These are phyloP conservation scores for Backusella macrospora DNA, from an alignment of 192 early-diverging fungal species.

Conservation along the genomic window DNA sequence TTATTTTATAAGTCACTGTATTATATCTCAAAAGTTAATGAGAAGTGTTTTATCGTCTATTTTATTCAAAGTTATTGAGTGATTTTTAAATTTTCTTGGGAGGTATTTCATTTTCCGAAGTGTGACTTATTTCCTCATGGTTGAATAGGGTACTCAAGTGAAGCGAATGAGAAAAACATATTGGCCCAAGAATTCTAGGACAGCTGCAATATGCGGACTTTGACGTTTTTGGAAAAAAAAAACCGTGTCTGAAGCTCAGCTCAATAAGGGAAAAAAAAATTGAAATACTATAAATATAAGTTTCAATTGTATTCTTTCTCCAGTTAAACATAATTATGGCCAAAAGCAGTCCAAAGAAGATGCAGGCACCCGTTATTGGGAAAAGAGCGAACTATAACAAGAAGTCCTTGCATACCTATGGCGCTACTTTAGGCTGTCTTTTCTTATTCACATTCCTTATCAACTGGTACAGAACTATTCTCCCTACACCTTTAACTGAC, in stretches of 20 bases:
- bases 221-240: slow-evolving; percentile 10
- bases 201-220: slow-evolving; percentile 4
- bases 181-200: background rate
- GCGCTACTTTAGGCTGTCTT: background rate
- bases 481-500: slow-evolving; percentile 32
- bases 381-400: background rate
- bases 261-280: background rate
- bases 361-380: background rate
- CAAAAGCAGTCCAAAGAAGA: background rate
- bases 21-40: too few species aligned
- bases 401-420: background rate
- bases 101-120: too few species aligned
- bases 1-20: too few species aligned
- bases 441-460: slow-evolving; percentile 21
- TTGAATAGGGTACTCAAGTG: too few species aligned
- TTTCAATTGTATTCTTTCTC: background rate
- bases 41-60: too few species aligned
- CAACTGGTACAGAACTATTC: background rate
- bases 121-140: too few species aligned
- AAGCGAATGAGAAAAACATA: background rate
- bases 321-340: background rate
- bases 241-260: slow-evolving; percentile 6
- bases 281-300: background rate
- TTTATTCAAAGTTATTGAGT: too few species aligned
- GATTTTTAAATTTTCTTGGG: too few species aligned